phyloP scores from a whole-genome alignment of 208 protist species.

The Leishmania tropica region DNA sequence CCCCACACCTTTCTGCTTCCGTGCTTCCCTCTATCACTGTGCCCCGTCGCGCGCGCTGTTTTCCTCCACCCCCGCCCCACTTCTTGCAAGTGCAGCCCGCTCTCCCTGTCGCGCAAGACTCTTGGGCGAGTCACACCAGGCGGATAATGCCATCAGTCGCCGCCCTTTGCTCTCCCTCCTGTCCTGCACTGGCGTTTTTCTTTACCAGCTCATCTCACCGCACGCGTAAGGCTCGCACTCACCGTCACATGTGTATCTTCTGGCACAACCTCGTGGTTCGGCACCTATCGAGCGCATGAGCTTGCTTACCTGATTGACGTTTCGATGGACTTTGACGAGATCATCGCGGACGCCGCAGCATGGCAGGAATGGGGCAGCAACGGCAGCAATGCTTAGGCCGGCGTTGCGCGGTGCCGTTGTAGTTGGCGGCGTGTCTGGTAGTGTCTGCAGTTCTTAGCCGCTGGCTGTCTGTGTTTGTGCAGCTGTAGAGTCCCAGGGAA shows the following conservation, averaged over 20 bases:
- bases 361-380: not conserved
- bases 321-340: not conserved
- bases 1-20: not conserved
- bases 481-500: not conserved
- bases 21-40: not conserved
- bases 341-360: not conserved
- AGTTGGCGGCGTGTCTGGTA: not conserved
- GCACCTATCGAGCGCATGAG: not conserved
- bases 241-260: not conserved
- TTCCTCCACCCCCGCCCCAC: not conserved
- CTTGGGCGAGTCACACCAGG: too few relatives aligned
- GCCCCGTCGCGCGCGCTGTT: not conserved
- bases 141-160: too few relatives aligned
- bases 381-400: too few relatives aligned
- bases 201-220: not conserved
- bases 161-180: not conserved
- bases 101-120: too few relatives aligned
- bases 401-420: not conserved
- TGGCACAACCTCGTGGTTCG: not conserved
- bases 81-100: too few relatives aligned
- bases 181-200: not conserved
- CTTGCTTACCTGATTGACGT: not conserved
- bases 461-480: not conserved
- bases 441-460: not conserved
- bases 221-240: too few relatives aligned